Conservation (phyloP, 2,329 filamentous ascomycete genomes). For the Trichophyton simii region DNA sequence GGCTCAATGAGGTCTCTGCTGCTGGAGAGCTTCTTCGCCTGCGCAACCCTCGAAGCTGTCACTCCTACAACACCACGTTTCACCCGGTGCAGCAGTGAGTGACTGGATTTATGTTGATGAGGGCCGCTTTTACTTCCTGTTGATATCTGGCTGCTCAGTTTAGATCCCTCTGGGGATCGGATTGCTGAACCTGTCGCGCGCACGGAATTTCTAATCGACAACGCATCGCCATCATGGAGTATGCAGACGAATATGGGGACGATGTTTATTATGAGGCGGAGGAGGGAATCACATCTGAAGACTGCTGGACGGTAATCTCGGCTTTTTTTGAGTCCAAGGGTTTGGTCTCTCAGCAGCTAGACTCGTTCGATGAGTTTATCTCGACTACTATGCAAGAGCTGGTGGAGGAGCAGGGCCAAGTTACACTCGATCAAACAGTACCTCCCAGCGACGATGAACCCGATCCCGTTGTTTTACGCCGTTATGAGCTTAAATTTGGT, state of each 20-base stretch:
- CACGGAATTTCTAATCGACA: not conserved
- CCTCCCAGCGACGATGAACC: constrained; percentile 59
- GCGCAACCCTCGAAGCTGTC: not conserved
- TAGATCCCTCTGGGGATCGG: constrained; percentile 8
- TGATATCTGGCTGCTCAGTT: not conserved
- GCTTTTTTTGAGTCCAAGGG: constrained; percentile 95
- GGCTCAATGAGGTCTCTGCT: not conserved
- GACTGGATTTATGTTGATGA: not conserved
- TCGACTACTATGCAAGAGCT: constrained; percentile 88
- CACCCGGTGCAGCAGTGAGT: not conserved
- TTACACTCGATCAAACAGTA: constrained; percentile 88
- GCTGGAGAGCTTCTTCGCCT: not conserved
- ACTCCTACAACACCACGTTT: not conserved
- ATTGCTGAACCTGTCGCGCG: constrained; percentile 5
- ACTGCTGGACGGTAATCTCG: constrained; percentile 96
- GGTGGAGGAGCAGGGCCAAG: constrained; percentile 77
- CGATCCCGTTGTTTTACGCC: constrained; percentile 68
- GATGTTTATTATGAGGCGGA: constrained; percentile 55
- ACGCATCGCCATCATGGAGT: constrained; percentile 34
- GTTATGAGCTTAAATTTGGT: constrained; percentile 92
- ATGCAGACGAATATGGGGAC: constrained; percentile 55
- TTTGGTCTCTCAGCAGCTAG: constrained; percentile 90
- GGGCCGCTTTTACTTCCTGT: not conserved
- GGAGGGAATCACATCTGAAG: constrained; percentile 80
- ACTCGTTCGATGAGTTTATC: constrained; percentile 97